Conservation (phyloP, 1,284 basidiomycete species). For the Cutaneotrichosporon mucoides region DNA sequence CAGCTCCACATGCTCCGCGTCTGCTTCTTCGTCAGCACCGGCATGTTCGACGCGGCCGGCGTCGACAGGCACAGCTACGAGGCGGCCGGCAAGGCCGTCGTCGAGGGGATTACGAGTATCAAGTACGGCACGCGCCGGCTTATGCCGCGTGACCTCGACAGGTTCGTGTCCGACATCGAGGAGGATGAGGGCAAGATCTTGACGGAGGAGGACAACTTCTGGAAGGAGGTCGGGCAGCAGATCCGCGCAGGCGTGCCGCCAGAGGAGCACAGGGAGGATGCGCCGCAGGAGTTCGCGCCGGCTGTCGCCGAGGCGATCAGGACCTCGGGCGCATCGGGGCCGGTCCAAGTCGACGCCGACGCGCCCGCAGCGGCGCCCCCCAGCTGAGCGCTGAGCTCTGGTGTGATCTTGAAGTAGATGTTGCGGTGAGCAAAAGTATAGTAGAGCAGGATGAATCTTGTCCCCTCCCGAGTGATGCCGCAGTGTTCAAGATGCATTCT, state of each 20-base stretch:
- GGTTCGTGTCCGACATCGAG: constrained; percentile 35
- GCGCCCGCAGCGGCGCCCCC: not conserved
- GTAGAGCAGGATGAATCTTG: no score
- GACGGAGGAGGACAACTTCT: constrained; percentile 14
- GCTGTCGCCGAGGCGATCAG: not conserved
- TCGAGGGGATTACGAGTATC: constrained; percentile 11
- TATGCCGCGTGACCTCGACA: constrained; percentile 24
- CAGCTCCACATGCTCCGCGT: constrained; percentile 25
- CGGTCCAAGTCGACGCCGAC: not conserved
- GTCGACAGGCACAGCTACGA: constrained; percentile 18
- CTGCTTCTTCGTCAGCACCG: constrained; percentile 20
- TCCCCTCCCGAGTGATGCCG: no score
- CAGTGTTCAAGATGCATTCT: no score
- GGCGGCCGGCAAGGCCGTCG: constrained; percentile 10
- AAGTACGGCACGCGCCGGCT: constrained; percentile 14
- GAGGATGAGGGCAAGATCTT: constrained; percentile 26
- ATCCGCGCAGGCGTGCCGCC: constrained; percentile 7
- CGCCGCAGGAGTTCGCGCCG: constrained; percentile 1
- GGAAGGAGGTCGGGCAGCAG: constrained; percentile 9
- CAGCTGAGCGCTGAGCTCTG: not conserved
- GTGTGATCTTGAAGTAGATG: no score
- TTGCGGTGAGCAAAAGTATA: no score
- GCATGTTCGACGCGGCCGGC: constrained; percentile 4
- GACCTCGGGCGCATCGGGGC: not conserved
- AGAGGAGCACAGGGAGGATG: constrained; percentile 5